A percentile compares a stretch with the other conserved stretches of the same genome.
Evolutionary conservation across 2,329 filamentous ascomycete genomes (phyloP).

Genomic region (Waltergamsia citrina): DNA sequence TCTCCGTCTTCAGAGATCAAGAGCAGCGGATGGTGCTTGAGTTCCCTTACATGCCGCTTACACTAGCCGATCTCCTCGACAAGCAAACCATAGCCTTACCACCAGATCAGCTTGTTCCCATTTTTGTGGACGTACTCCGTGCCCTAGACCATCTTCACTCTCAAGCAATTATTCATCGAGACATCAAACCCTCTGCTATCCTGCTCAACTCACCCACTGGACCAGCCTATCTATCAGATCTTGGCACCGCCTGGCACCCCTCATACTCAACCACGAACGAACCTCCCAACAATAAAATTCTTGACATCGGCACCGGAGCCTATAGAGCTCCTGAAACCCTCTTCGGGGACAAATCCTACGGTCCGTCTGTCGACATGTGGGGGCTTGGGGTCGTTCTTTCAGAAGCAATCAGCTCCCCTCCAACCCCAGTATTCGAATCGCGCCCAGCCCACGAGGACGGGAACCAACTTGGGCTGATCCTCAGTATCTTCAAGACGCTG

Average conservation of each 20-base stretch:
- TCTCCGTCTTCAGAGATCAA: conserved; percentile 65
- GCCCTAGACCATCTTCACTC: conserved; percentile 65
- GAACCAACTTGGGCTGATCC: conserved; percentile 81
- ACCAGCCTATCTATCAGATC: conserved; percentile 76
- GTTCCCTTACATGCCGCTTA: conserved; percentile 75
- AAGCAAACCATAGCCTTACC: conserved; percentile 13
- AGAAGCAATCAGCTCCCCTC: conserved; percentile 52
- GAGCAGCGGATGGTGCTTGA: conserved; percentile 66
- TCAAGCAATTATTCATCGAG: conserved; percentile 77
- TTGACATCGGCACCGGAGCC: conserved; percentile 86
- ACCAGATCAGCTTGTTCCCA: conserved; percentile 16
- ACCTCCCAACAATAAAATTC: conserved; percentile 61
- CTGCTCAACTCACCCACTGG: conserved; percentile 58
- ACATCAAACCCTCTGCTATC: conserved; percentile 89
- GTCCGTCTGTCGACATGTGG: conserved; percentile 76
- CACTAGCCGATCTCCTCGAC: conserved; percentile 59
- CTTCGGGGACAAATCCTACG: conserved; percentile 73
- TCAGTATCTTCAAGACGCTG: conserved; percentile 85
- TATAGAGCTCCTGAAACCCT: conserved; percentile 87
- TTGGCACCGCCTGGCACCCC: conserved; percentile 83
- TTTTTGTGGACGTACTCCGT: conserved; percentile 58
- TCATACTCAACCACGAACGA: conserved; percentile 51
- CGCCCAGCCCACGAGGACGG: conserved; percentile 66
- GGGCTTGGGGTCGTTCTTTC: conserved; percentile 75
- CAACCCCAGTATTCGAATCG: conserved; percentile 69